Base-by-base conservation (phyloP, 2,329 filamentous ascomycete species). In the Juglanconis sp. region DNA sequence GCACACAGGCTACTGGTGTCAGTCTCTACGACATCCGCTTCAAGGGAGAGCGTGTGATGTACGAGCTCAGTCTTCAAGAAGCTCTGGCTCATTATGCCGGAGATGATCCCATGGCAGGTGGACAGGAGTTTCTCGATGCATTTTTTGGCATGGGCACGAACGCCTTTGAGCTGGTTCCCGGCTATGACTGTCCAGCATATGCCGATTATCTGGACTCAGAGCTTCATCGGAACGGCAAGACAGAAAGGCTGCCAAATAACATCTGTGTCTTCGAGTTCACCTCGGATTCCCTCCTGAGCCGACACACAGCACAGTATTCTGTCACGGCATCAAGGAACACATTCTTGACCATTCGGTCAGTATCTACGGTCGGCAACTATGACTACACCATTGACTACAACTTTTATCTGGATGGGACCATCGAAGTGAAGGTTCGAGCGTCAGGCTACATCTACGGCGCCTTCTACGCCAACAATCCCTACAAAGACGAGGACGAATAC, bases 1-100 rank as follows among this genome's bases (percentile, higher is more conserved):
- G 75, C 63, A 73, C 73, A 5, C 75, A 75, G 46, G 71, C 76
- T 3, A 74, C 78, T 1, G 81, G 79, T 1, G 64, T 82, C 9
- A 74, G 73, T 63, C 69, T 83, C 11, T 79, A 75, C 65, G 80
- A 83, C 64, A 78, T 83, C 63, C 73, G 73, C 30, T 82, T 79
- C 70, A 79, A 79, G 63, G 78, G 76, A 11, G 75, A 82, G 63
- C 72, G 79, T 1, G 73, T 83, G 48, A 71, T 83, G 50, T 83
- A 83, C 65, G 79, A 83, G 68, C 74, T 83, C 4, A 76, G 76
- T 8, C 70, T 83, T 53, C 79, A 84, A 65, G 81, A 83, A 66
- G 81, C 80, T 0, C 71, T 81, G 32, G 78, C 81, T 4, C 80
- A 83, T 59, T 83, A 83, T 62, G 80, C 77, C 4, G 78, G 79